Evolutionary conservation across 1,284 basidiomycete genomes (phyloP).

Genomic region (Lentinula novae-zelandiae): DNA sequence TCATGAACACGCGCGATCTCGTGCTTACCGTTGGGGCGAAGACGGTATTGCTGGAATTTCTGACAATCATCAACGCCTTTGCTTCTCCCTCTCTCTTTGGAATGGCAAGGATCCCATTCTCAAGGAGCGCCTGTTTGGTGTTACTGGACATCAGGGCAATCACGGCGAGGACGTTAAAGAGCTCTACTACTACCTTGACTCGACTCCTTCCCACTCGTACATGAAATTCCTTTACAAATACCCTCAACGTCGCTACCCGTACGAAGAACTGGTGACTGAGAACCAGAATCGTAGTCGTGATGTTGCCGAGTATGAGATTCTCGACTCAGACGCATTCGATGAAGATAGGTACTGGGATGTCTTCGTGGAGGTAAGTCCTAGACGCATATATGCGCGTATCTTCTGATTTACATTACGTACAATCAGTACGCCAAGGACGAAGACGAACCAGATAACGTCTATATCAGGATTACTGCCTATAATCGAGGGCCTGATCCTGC

Average conservation of each 20-base stretch:
- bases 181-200: slow-evolving; percentile 97
- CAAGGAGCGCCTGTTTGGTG: slow-evolving; percentile 93
- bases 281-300: slow-evolving; percentile 81
- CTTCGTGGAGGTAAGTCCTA: slow-evolving; percentile 76
- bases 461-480: slow-evolving; percentile 93
- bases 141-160: slow-evolving; percentile 95
- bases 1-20: slow-evolving; percentile 90
- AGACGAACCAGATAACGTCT: slow-evolving; percentile 84
- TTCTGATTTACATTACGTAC: slow-evolving; percentile 12
- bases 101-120: slow-evolving; percentile 93
- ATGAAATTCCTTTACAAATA: slow-evolving; percentile 99
- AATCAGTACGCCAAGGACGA: slow-evolving; percentile 94
- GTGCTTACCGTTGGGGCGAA: slow-evolving; percentile 98
- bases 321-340: slow-evolving; percentile 91
- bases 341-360: slow-evolving; percentile 98
- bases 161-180: slow-evolving; percentile 99
- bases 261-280: slow-evolving; percentile 89
- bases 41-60: slow-evolving; percentile 96
- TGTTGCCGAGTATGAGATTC: slow-evolving; percentile 88
- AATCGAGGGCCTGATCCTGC: slow-evolving; percentile 96
- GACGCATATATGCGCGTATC: slow-evolving; percentile 14
- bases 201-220: slow-evolving; percentile 97
- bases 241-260: slow-evolving; percentile 88
- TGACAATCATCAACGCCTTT: slow-evolving; percentile 94
- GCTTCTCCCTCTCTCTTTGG: slow-evolving; percentile 90